Percentiles rank a stretch among this genome's conserved stretches.
These are phyloP conservation scores for Sarocladiaceae sp. DNA, from an alignment of 2,329 filamentous ascomycete genomes.

Conservation along the genomic window DNA sequence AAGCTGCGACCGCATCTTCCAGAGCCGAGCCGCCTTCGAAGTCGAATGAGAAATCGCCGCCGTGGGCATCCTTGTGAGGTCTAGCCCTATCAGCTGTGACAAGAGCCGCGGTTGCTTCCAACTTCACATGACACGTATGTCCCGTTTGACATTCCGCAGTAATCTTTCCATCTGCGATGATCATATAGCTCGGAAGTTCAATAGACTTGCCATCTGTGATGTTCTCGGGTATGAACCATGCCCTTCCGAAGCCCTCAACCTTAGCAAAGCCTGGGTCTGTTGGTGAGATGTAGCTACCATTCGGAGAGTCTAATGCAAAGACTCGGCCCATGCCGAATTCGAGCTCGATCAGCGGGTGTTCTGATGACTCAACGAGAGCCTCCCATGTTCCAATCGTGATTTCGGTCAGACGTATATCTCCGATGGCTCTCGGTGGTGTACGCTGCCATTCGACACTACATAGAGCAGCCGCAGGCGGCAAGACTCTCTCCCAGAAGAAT, in stretches of 20 bases:
- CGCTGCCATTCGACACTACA: no score
- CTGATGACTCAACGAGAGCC: no score
- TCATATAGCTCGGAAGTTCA: neutral
- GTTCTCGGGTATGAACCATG: neutral
- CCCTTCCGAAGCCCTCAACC: neutral
- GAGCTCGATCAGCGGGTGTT: no score
- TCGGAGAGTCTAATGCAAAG: neutral
- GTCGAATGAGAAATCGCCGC: neutral
- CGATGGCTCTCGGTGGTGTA: no score
- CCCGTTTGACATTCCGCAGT: neutral
- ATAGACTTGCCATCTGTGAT: neutral
- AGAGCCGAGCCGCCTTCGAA: neutral
- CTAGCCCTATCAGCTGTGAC: neutral
- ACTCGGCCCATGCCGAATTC: no score
- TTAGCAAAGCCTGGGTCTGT: neutral
- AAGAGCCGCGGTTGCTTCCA: neutral
- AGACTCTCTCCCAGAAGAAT: no score
- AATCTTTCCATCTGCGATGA: neutral
- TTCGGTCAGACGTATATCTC: no score
- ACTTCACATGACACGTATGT: no score
- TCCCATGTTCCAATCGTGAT: no score
- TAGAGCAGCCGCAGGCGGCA: no score
- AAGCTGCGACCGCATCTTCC: neutral
- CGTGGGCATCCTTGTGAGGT: neutral
- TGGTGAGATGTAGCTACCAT: neutral